Evolutionary conservation across 192 early-diverging fungal species (phyloP).

Genomic region (Linnemannia hyalina): DNA sequence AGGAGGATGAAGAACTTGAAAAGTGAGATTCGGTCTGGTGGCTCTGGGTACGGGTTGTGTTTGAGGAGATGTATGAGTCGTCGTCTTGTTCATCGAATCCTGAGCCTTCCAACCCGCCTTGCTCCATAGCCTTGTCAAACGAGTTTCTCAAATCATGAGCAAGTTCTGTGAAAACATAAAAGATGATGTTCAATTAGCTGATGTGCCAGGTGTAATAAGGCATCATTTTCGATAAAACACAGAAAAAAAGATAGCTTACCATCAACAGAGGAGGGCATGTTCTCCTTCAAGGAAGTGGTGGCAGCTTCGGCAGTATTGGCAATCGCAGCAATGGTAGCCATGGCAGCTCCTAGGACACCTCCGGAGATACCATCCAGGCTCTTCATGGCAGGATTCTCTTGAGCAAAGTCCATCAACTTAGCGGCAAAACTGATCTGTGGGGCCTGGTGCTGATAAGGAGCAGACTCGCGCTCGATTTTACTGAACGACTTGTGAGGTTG

Average conservation of each 20-base stretch:
- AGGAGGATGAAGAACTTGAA: neutral
- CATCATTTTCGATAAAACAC: too few relatives aligned
- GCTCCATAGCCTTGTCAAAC: slow-evolving; percentile 13
- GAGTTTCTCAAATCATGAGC: neutral
- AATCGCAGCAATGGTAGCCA: slow-evolving; percentile 15
- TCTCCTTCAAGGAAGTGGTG: slow-evolving; percentile 6
- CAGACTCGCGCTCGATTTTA: too few relatives aligned
- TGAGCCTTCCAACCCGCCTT: slow-evolving; percentile 14
- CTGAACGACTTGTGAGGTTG: slow-evolving; percentile 25
- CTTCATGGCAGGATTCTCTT: slow-evolving; percentile 11
- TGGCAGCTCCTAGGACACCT: slow-evolving; percentile 21
- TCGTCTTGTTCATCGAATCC: slow-evolving; percentile 9
- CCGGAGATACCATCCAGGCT: slow-evolving; percentile 36
- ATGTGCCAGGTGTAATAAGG: too few relatives aligned
- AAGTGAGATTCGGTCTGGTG: neutral
- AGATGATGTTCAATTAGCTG: neutral
- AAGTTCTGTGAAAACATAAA: neutral
- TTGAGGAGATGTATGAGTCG: too few relatives aligned
- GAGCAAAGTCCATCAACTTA: slow-evolving; percentile 35
- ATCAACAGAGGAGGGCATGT: neutral
- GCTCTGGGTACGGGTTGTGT: neutral
- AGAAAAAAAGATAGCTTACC: neutral
- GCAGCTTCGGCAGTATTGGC: slow-evolving; percentile 16
- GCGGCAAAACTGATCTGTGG: slow-evolving; percentile 8
- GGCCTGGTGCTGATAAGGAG: neutral